Conservation (phyloP, 202 grass and related monocot species). For the Schoenoplectus triqueter region DNA sequence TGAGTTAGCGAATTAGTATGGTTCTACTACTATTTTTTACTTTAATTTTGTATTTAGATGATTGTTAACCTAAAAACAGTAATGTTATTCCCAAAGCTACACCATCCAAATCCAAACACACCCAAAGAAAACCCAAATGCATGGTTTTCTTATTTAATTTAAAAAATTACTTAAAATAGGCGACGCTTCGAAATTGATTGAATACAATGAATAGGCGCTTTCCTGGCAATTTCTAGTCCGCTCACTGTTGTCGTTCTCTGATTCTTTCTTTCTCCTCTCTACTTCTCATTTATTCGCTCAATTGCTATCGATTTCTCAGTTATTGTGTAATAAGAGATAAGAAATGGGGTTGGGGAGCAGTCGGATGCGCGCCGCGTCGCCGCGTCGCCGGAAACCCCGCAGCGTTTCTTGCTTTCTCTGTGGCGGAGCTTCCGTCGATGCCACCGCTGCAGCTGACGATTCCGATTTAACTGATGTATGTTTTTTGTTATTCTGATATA, state of each 20-base stretch:
- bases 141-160: not conserved
- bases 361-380: slow-evolving; percentile 37
- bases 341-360: slow-evolving; percentile 88
- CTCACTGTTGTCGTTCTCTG: slow-evolving; percentile 10
- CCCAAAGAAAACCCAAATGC: too few species aligned
- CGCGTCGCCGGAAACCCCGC: slow-evolving; percentile 50
- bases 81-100: too few species aligned
- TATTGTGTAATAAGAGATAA: not conserved
- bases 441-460: slow-evolving; percentile 14
- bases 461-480: slow-evolving; percentile 16
- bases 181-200: slow-evolving; percentile 33
- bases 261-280: not conserved
- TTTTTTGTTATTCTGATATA: not conserved
- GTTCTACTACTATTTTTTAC: too few species aligned
- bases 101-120: too few species aligned
- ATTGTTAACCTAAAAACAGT: too few species aligned
- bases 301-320: not conserved
- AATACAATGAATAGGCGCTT: not conserved
- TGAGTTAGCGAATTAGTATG: too few species aligned
- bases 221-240: slow-evolving; percentile 41
- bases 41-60: too few species aligned
- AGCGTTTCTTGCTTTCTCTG: slow-evolving; percentile 62
- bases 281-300: not conserved
- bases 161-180: slow-evolving; percentile 29
- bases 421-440: slow-evolving; percentile 46